Percentiles rank a stretch among this genome's conserved stretches.
Evolutionary conservation across 805 yeast genomes (phyloP).

Genomic region (Tetrapisispora fleetii): DNA sequence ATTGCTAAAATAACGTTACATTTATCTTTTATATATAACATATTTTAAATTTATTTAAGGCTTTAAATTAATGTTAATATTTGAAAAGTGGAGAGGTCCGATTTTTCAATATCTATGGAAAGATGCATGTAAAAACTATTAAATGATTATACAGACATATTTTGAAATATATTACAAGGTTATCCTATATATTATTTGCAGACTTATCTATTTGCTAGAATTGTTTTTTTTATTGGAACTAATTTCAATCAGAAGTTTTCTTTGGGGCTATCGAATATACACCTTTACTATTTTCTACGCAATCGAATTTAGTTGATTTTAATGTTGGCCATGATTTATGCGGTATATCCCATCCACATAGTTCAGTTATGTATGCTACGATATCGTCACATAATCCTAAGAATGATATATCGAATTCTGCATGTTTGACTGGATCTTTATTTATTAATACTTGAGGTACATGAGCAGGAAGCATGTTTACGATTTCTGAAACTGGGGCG

Average conservation of each 20-base stretch:
- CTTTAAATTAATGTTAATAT: no score
- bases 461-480: conserved; percentile 51
- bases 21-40: no score
- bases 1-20: no score
- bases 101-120: no score
- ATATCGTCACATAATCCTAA: conserved; percentile 80
- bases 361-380: conserved; percentile 51
- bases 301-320: conserved; percentile 15
- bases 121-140: no score
- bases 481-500: conserved; percentile 83
- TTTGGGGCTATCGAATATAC: conserved; percentile 21
- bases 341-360: conserved; percentile 50
- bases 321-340: conserved; percentile 38
- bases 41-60: no score
- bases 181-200: no score
- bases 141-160: no score
- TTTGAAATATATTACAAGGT: no score
- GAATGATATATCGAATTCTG: conserved; percentile 68
- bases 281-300: conserved; percentile 23
- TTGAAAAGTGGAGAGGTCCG: no score
- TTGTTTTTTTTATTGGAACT: background rate
- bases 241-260: background rate
- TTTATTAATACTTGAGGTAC: conserved; percentile 78
- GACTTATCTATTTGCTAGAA: background rate
- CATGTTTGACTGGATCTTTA: conserved; percentile 62